These are phyloP conservation scores for Balansia obtecta DNA, from an alignment of 2,329 filamentous ascomycete genomes.

Conservation along the genomic window DNA sequence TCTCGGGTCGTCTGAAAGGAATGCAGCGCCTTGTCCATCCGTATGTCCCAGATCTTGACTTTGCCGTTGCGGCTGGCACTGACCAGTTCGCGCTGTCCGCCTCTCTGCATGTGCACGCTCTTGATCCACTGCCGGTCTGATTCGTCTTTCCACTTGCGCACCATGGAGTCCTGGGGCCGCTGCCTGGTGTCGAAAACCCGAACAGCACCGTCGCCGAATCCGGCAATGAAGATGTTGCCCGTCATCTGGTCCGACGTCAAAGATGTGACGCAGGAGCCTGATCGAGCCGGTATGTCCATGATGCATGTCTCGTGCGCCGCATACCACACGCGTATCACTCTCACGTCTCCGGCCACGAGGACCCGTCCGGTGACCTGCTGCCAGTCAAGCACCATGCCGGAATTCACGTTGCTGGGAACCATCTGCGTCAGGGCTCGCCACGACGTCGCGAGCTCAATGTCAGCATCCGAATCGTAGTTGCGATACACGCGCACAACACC, in stretches of 20 bases:
- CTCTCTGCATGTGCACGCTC: slow-evolving; percentile 91
- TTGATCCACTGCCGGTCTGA: slow-evolving; percentile 79
- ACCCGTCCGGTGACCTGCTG: slow-evolving; percentile 93
- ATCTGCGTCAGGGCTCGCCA: slow-evolving; percentile 91
- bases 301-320: slow-evolving; percentile 86
- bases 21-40: slow-evolving; percentile 67
- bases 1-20: slow-evolving; percentile 64
- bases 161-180: slow-evolving; percentile 79
- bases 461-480: slow-evolving; percentile 68
- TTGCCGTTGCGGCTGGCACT: slow-evolving; percentile 87
- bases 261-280: slow-evolving; percentile 89
- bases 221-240: slow-evolving; percentile 88
- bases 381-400: slow-evolving; percentile 96
- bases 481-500: slow-evolving; percentile 89
- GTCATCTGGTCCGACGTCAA: slow-evolving; percentile 96
- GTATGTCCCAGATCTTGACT: slow-evolving; percentile 91
- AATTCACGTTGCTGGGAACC: slow-evolving; percentile 86
- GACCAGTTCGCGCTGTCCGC: slow-evolving; percentile 81
- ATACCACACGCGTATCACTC: slow-evolving; percentile 93
- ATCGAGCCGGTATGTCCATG: slow-evolving; percentile 87
- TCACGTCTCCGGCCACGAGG: slow-evolving; percentile 90
- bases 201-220: slow-evolving; percentile 90
- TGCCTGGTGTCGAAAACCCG: slow-evolving; percentile 86
- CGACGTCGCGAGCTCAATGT: slow-evolving; percentile 74
- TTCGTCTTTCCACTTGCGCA: slow-evolving; percentile 94